Percentiles rank a stretch among this genome's conserved stretches.
phyloP scores from a whole-genome alignment of 306 rosid species.

The Oxytropis ochrocephala region DNA sequence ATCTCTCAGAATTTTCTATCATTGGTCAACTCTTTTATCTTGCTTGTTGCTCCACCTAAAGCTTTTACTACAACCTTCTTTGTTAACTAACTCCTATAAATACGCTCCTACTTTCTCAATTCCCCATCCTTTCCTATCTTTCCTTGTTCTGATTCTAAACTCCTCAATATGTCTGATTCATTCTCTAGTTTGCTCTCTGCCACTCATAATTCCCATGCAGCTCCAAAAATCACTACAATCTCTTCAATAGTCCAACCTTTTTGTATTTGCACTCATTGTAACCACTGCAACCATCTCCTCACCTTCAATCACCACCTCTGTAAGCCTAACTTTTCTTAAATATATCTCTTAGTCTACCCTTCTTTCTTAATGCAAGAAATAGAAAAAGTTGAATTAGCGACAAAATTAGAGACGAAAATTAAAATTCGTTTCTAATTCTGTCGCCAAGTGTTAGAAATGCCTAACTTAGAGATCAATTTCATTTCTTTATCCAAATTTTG shows the following conservation, averaged over 20 bases:
- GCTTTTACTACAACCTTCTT: conserved; percentile 36
- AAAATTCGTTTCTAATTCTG: neutral
- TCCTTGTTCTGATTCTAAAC: neutral
- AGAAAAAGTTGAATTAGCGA: no score
- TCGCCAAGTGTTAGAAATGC: no score
- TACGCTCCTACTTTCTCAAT: conserved; percentile 2
- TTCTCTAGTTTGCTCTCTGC: conserved; percentile 22
- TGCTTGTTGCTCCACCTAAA: conserved; percentile 32
- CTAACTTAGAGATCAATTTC: no score
- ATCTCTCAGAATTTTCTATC: conserved; percentile 20
- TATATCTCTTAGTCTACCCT: neutral
- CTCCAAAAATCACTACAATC: conserved; percentile 16
- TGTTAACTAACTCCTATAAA: conserved; percentile 25
- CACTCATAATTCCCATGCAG: conserved; percentile 22
- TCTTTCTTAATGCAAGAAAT: no score
- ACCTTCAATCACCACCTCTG: conserved; percentile 32
- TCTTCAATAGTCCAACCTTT: conserved; percentile 26
- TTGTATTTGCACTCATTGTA: conserved; percentile 31
- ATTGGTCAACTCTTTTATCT: conserved; percentile 36
- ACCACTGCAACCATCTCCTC: conserved; percentile 29
- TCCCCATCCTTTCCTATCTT: conserved; percentile 14
- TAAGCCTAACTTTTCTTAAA: conserved; percentile 14
- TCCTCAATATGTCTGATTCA: conserved; percentile 32
- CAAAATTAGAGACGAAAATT: neutral
- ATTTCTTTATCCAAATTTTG: no score